Conservation (phyloP, 2,329 filamentous ascomycete genomes). For the Exophiala bonariae region DNA sequence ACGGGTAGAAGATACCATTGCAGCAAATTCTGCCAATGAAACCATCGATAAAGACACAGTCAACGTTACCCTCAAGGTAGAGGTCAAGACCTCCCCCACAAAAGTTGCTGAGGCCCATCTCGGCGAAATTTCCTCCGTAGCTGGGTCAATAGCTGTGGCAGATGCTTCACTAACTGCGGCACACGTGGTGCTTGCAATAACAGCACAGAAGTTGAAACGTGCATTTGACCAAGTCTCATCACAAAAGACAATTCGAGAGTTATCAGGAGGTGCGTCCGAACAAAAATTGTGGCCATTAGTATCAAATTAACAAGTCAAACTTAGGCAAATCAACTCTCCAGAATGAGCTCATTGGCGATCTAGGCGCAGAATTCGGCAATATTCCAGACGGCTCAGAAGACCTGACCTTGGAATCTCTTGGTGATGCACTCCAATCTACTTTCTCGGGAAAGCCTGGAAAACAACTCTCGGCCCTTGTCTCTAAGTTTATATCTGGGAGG, state of each 20-base stretch:
- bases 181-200: conserved; percentile 31
- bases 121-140: not conserved
- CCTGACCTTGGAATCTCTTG: conserved; percentile 36
- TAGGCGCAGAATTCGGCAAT: conserved; percentile 41
- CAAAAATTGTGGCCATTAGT: conserved; percentile 5
- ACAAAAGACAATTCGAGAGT: conserved; percentile 26
- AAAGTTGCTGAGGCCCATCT: not conserved
- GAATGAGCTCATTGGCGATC: conserved; percentile 47
- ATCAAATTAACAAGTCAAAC: conserved; percentile 4
- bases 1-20: not conserved
- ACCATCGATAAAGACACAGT: not conserved
- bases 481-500: conserved; percentile 31
- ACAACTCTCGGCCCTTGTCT: conserved; percentile 32
- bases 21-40: conserved; percentile 6
- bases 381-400: conserved; percentile 44
- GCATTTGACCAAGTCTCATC: conserved; percentile 19
- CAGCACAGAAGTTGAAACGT: conserved; percentile 35
- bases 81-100: not conserved
- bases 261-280: not conserved
- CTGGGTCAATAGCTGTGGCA: not conserved
- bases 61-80: not conserved
- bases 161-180: conserved; percentile 14
- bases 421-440: conserved; percentile 30
- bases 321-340: conserved; percentile 44
- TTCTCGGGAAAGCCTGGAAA: conserved; percentile 36